Conservation (phyloP, 73 alveolate genomes). For the Stentor coeruleus region DNA sequence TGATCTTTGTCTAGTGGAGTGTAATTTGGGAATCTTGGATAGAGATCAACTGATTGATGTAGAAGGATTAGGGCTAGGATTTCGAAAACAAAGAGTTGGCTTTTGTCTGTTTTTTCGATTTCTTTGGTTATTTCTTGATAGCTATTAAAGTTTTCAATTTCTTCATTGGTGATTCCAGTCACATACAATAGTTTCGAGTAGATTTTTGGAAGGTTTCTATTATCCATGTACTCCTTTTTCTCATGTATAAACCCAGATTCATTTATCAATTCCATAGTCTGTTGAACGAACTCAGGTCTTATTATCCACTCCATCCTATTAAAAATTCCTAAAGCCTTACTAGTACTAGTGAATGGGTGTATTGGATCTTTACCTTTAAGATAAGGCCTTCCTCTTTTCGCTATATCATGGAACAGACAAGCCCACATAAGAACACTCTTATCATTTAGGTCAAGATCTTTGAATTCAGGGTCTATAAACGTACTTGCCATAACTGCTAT, state of each 20-base stretch:
- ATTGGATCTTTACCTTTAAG: not conserved
- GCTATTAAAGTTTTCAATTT: too few relatives aligned
- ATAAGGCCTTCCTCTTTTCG: not conserved
- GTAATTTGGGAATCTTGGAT: not conserved
- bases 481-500: not conserved
- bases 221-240: not conserved
- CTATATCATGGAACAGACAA: conserved; percentile 6
- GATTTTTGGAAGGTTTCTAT: not conserved
- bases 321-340: not conserved
- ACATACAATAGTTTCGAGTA: not conserved
- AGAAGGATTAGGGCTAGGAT: not conserved
- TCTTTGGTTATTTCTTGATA: not conserved
- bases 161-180: not conserved
- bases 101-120: too few relatives aligned
- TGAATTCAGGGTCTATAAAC: not conserved
- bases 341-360: conserved; percentile 2
- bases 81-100: not conserved
- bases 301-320: not conserved
- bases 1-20: not conserved
- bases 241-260: not conserved
- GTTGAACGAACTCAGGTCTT: not conserved
- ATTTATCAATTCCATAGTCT: not conserved
- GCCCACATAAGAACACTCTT: not conserved
- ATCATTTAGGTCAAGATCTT: not conserved
- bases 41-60: not conserved